Conservation (phyloP, 306 rosid genomes). For the Quercus aquifolioides region DNA sequence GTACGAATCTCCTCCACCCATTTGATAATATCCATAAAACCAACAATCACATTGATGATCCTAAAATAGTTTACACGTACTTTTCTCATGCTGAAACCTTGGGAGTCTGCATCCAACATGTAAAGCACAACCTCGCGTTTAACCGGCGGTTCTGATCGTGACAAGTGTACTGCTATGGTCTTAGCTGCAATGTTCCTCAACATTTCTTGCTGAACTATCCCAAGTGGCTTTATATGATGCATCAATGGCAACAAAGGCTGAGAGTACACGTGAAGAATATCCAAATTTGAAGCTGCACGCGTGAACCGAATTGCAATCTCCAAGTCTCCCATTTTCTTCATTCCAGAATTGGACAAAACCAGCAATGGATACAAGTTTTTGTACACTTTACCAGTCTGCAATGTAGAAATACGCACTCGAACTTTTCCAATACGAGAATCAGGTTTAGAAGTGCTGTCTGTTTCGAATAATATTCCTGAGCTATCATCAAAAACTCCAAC, state of each 20-base stretch:
- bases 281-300: slow-evolving; percentile 45
- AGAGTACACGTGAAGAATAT: slow-evolving; percentile 70
- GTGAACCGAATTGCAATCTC: slow-evolving; percentile 70
- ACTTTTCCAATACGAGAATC: slow-evolving; percentile 72
- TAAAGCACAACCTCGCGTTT: slow-evolving; percentile 55
- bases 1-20: slow-evolving; percentile 81
- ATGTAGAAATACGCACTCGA: slow-evolving; percentile 61
- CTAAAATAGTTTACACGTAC: slow-evolving; percentile 77
- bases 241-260: slow-evolving; percentile 73
- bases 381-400: slow-evolving; percentile 61
- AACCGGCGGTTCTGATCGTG: slow-evolving; percentile 73
- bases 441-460: neutral
- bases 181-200: slow-evolving; percentile 60
- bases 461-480: too few species aligned
- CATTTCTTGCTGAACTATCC: slow-evolving; percentile 62
- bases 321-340: slow-evolving; percentile 74
- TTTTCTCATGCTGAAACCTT: slow-evolving; percentile 70
- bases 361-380: slow-evolving; percentile 58
- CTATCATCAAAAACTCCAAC: slow-evolving; percentile 56
- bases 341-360: slow-evolving; percentile 44
- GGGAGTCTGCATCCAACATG: slow-evolving; percentile 75
- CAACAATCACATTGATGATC: slow-evolving; percentile 51
- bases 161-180: slow-evolving; percentile 57
- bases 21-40: slow-evolving; percentile 46
- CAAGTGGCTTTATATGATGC: slow-evolving; percentile 81